Evolutionary conservation across 1,284 basidiomycete species (phyloP).

Genomic region (Microbotryomycetes sp.): DNA sequence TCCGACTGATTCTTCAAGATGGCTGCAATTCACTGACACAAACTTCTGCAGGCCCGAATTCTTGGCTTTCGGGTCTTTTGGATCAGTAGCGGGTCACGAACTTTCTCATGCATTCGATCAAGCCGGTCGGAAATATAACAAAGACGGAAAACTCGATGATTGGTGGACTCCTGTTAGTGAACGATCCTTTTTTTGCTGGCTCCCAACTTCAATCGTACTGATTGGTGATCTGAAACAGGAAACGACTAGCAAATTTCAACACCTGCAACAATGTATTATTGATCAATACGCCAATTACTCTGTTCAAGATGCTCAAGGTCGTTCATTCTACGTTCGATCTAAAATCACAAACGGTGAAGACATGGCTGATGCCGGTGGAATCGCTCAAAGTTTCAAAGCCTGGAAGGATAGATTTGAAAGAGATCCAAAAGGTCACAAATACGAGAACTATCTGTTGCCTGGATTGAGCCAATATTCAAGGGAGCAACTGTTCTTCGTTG

Average conservation of each 20-base stretch:
- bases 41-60: conserved; percentile 62
- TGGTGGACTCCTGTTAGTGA: conserved; percentile 65
- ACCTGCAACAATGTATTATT: conserved; percentile 78
- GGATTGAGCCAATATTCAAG: conserved; percentile 39
- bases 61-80: conserved; percentile 84
- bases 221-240: conserved; percentile 31
- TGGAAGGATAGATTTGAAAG: conserved; percentile 39
- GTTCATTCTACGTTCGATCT: conserved; percentile 45
- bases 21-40: not conserved
- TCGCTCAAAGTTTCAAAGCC: conserved; percentile 42
- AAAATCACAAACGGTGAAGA: conserved; percentile 58
- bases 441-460: conserved; percentile 39
- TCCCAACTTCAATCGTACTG: conserved; percentile 52
- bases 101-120: conserved; percentile 92
- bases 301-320: conserved; percentile 30
- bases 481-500: conserved; percentile 45
- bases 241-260: conserved; percentile 76
- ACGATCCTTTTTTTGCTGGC: too few relatives aligned
- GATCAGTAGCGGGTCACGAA: conserved; percentile 82
- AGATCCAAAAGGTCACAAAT: conserved; percentile 34
- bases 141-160: conserved; percentile 54
- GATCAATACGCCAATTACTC: conserved; percentile 65
- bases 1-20: conserved; percentile 43
- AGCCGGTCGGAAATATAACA: conserved; percentile 61
- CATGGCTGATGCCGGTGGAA: conserved; percentile 53